Evolutionary conservation across 2,329 filamentous ascomycete species (phyloP).

Genomic region (Arthrobotrys pseudoclavata): DNA sequence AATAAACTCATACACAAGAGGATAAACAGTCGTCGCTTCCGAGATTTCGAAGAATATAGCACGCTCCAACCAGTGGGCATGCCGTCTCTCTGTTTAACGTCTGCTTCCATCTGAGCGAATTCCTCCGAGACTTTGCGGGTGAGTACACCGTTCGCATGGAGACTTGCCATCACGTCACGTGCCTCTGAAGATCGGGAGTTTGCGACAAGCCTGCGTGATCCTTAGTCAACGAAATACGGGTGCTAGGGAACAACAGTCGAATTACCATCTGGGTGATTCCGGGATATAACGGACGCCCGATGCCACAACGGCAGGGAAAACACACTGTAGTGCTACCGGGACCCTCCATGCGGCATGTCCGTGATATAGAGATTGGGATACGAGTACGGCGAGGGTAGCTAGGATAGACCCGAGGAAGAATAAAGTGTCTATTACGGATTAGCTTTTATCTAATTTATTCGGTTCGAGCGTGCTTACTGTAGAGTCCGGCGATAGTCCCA

Average conservation of each 20-base stretch:
- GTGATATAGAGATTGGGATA: constrained; percentile 67
- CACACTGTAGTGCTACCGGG: constrained; percentile 72
- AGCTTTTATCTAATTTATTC: neutral
- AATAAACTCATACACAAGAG: constrained; percentile 71
- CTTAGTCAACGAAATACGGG: neutral
- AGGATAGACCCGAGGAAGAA: constrained; percentile 69
- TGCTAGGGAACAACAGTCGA: constrained; percentile 65
- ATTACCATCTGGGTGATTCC: constrained; percentile 76
- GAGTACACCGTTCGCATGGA: constrained; percentile 71
- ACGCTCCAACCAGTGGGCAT: constrained; percentile 58
- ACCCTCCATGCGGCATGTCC: constrained; percentile 71
- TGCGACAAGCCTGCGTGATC: constrained; percentile 32
- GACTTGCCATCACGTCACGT: constrained; percentile 71
- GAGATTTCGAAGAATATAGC: constrained; percentile 64
- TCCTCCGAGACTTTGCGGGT: constrained; percentile 45
- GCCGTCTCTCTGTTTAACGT: constrained; percentile 38
- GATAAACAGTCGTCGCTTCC: constrained; percentile 67
- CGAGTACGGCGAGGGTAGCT: constrained; percentile 68
- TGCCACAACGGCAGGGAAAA: constrained; percentile 69
- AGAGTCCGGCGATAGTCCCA: constrained; percentile 74
- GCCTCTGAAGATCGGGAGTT: constrained; percentile 66
- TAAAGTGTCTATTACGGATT: constrained; percentile 64
- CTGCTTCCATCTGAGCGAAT: constrained; percentile 49
- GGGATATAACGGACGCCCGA: constrained; percentile 71
- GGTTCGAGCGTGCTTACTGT: constrained; percentile 61